A percentile compares a stretch with the other conserved stretches of the same genome.
These are phyloP conservation scores for Penicillium lagena DNA, from an alignment of 495 filamentous ascomycete species.

Conservation along the genomic window DNA sequence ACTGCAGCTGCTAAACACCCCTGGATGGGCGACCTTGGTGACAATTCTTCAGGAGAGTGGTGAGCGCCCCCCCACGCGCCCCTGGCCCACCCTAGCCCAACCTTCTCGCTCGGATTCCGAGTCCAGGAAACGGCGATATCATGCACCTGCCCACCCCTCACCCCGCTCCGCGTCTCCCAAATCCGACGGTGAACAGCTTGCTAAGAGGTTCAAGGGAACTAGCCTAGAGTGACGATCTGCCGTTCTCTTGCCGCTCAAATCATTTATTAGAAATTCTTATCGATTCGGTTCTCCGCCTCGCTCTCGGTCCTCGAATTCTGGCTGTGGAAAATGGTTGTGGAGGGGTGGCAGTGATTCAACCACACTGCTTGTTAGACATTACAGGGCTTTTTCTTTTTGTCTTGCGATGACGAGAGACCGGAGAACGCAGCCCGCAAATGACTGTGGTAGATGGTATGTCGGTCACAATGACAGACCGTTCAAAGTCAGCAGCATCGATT, in stretches of 20 bases:
- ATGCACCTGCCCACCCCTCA: constrained; percentile 18
- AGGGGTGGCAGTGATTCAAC: no score
- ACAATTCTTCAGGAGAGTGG: constrained; percentile 91
- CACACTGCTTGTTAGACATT: no score
- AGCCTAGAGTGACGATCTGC: constrained; percentile 62
- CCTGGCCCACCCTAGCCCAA: constrained; percentile 42
- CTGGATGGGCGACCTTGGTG: constrained; percentile 88
- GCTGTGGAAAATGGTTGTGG: no score
- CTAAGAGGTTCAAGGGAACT: constrained; percentile 98
- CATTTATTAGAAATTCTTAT: not conserved
- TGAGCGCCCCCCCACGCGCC: constrained; percentile 90
- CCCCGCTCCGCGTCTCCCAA: constrained; percentile 37
- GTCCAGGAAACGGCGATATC: constrained; percentile 18
- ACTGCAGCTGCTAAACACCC: constrained; percentile 72
- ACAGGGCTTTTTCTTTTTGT: no score
- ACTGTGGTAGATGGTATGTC: no score
- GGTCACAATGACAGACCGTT: no score
- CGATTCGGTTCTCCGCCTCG: not conserved
- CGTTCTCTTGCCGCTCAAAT: constrained; percentile 6
- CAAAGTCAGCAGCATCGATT: no score
- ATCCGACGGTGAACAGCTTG: constrained; percentile 67
- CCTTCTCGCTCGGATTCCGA: constrained; percentile 30
- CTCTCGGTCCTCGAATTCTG: not conserved
- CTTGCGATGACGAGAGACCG: no score
- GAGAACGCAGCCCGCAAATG: no score